Evolutionary conservation across 495 filamentous ascomycete species (phyloP), one percentile per base, ranked within the genome.

Genomic region (Beverwykella pulmonaria): DNA sequence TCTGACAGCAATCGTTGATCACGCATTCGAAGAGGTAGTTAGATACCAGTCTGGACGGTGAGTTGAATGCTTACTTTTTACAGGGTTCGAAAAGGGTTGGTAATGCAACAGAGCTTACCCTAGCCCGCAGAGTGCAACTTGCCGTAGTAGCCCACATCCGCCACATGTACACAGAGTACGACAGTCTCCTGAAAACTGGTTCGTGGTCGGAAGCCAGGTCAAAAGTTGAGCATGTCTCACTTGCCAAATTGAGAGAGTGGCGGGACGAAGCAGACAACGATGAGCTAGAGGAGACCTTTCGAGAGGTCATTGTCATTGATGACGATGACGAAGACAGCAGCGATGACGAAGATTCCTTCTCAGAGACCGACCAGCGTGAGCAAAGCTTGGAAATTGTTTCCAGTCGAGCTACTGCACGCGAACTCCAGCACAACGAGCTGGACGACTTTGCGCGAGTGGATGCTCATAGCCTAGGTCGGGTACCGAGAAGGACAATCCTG

Each of bases 71-170:
- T 44, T 44, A 44, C 39, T 44, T 44, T 15, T 44, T n/a, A 44
- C 36, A 81, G 81, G 84, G 82, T 65, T 81, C 78, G 61, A 76
- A 76, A 27, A 84, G 82, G 72, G 91, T 96, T 55, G 92, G 92
- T 58, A 87, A 87, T 48, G 87, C 84, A 32, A 73, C 78, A 49
- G 80, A 88, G 55, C 74, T 93, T 55, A 79, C 86, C 34, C 79
- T 96, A 32, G 84, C 88, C 54, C 86, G 89, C 25, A 85, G 92
- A 63, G 89, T 90, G 14, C 90, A 93, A 68, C 82, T 96, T 48
- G 92, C 92, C 1, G 90, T 92, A 8, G 83, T 89, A 68, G 92
- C 93, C 58, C 90, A 95, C 75, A 91, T 96, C 69, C 84, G 93
- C 39, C 93, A 97, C 73, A 80, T 79, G 29, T 91, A 95, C 75